Evolutionary conservation across 1,139 yeast genomes (phyloP), one percentile per base, ranked within the genome.

Genomic region (Taiozyma sp.): DNA sequence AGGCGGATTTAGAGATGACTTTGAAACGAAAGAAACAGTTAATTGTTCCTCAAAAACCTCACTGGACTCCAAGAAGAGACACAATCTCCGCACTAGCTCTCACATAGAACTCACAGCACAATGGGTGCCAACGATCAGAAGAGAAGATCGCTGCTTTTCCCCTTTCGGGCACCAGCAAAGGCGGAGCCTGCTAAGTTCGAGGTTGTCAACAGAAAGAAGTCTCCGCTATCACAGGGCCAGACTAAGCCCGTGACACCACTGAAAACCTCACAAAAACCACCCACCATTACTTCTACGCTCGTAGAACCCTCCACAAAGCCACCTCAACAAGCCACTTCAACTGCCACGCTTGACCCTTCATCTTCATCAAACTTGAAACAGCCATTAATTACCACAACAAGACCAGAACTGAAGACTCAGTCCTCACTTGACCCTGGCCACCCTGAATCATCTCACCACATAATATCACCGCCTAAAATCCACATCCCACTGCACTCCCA

Each of bases 161-260:
- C 62, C 22, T 59, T 62, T 32, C 51, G 27, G 28, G 23, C 50
- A 1, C 47, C 48, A 38, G 45, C 48, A 43, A 54, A 51, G 49
- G 51, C 51, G 24, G 55, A 55, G 43, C 44, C 57, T 19, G 41
- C 41, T 12, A 62, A 57, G 53, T 60, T 61, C 16, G 65, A 62
- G 43, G 65, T 62, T 5, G 54, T 62, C 32, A 61, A 61, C 51
- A 50, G 65, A 22, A 62, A 61, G 55, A 59, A 59, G 48, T 57
- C 59, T 9, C 57, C 58, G 3, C 34, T 54, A 28, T 29, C 28
- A 6, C 54, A 29, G 43, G 41, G 41, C 27, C 4, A 50, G 29
- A 38, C 46, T n/a, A 50, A 12, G 42, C 52, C 14, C 24, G 49
- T 19, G 24, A 46, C 40, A 10, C 34, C 48, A 47, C n/a, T 47